Conservation (phyloP, 345 rosid species). For the Gossypium longicalyx region DNA sequence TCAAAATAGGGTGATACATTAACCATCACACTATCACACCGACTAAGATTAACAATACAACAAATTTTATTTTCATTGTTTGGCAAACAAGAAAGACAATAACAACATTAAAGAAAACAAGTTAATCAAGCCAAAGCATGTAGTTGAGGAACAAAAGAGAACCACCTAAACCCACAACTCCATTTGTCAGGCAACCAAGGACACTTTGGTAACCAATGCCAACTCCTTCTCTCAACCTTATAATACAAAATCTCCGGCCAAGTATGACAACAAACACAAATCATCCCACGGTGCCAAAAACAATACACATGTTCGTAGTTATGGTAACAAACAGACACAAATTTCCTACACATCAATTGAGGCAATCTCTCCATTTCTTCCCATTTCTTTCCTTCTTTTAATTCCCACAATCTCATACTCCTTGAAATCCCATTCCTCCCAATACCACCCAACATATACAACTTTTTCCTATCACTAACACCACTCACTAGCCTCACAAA, state of each 20-base stretch:
- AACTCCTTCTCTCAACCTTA: slow-evolving; percentile 56
- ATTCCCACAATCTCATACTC: slow-evolving; percentile 67
- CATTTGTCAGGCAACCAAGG: slow-evolving; percentile 79
- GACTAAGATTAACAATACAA: no score
- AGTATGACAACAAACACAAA: slow-evolving; percentile 78
- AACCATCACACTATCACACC: no score
- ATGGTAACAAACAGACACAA: slow-evolving; percentile 78
- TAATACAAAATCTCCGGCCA: slow-evolving; percentile 94
- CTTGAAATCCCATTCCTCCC: slow-evolving; percentile 79
- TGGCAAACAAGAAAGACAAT: background rate
- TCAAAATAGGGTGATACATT: background rate
- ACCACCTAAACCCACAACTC: slow-evolving; percentile 92
- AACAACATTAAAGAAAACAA: background rate
- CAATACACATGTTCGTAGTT: slow-evolving; percentile 79
- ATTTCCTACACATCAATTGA: slow-evolving; percentile 67
- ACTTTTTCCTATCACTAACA: slow-evolving; percentile 25
- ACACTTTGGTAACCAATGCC: slow-evolving; percentile 88
- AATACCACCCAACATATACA: slow-evolving; percentile 76
- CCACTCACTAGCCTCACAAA: slow-evolving; percentile 62
- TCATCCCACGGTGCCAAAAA: slow-evolving; percentile 74
- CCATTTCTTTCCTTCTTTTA: slow-evolving; percentile 42
- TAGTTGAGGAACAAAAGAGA: slow-evolving; percentile 73
- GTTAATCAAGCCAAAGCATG: slow-evolving; percentile 45
- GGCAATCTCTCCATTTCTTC: slow-evolving; percentile 57
- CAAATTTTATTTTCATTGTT: no score